Evolutionary conservation across 2,329 filamentous ascomycete genomes (phyloP).

Genomic region (Cytospora piceae): DNA sequence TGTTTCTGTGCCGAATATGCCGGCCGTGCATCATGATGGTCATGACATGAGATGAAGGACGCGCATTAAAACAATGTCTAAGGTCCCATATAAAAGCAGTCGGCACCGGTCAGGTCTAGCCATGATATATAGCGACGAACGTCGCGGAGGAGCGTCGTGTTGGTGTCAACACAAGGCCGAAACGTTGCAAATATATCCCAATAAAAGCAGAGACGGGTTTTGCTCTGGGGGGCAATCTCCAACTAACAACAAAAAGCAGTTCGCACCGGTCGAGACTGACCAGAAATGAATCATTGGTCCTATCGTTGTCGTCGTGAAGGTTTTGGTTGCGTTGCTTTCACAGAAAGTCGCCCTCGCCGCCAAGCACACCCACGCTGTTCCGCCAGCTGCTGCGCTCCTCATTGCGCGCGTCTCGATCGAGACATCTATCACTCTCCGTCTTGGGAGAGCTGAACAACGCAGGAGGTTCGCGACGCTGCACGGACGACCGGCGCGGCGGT

Average conservation of each 20-base stretch:
- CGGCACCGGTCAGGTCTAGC: not conserved
- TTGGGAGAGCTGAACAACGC: conserved; percentile 35
- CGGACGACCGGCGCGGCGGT: conserved; percentile 39
- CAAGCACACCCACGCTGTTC: conserved; percentile 58
- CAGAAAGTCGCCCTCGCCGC: conserved; percentile 58
- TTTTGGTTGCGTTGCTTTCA: conserved; percentile 39
- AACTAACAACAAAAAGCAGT: not conserved
- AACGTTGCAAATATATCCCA: not conserved
- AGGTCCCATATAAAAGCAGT: not conserved
- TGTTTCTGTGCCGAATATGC: conserved; percentile 3
- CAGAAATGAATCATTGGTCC: conserved; percentile 5
- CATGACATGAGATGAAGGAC: not conserved
- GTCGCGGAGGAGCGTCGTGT: not conserved
- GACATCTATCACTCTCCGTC: conserved; percentile 37
- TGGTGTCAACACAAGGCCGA: not conserved
- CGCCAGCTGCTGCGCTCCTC: conserved; percentile 58
- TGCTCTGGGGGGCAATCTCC: not conserved
- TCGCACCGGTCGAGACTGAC: not conserved
- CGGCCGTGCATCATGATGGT: not conserved
- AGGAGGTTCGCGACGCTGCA: conserved; percentile 39
- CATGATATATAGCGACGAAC: not conserved
- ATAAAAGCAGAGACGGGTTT: not conserved
- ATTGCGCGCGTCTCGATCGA: conserved; percentile 41
- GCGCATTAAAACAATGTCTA: not conserved
- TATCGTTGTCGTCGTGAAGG: not conserved